phyloP scores from a whole-genome alignment of 2,329 filamentous ascomycete genomes.

The Blastomyces silverae region DNA sequence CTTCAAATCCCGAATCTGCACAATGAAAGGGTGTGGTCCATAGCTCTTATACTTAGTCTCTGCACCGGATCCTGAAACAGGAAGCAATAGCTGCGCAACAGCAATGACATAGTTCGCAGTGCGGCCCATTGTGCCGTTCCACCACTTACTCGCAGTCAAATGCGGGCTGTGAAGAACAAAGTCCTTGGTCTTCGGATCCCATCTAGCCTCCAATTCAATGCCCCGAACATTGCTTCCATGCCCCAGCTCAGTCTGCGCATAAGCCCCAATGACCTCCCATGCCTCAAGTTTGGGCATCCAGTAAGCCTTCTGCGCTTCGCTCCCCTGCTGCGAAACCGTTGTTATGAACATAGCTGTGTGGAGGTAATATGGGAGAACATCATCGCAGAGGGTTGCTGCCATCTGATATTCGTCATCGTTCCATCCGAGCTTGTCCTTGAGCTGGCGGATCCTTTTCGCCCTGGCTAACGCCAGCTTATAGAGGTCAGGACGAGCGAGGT shows the following conservation, averaged over 20 bases:
- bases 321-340: conserved; percentile 43
- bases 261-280: conserved; percentile 43
- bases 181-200: conserved; percentile 38
- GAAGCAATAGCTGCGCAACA: conserved; percentile 43
- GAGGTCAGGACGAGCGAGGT: conserved; percentile 47
- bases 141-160: conserved; percentile 46
- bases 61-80: conserved; percentile 23
- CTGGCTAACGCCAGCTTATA: conserved; percentile 49
- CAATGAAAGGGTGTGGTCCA: conserved; percentile 45
- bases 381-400: conserved; percentile 48
- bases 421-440: conserved; percentile 44
- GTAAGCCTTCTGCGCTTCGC: conserved; percentile 38
- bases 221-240: conserved; percentile 45
- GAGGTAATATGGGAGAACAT: conserved; percentile 49
- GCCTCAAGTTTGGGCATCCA: conserved; percentile 43
- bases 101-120: conserved; percentile 47
- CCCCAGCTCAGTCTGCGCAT: conserved; percentile 44
- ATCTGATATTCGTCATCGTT: conserved; percentile 46
- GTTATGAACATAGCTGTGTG: conserved; percentile 46
- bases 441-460: conserved; percentile 46
- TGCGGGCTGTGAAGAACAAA: conserved; percentile 44
- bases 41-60: conserved; percentile 27
- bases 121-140: conserved; percentile 45
- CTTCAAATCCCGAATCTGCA: conserved; percentile 37
- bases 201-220: conserved; percentile 40